Evolutionary conservation across 2,329 filamentous ascomycete genomes (phyloP), one percentile per base, ranked within the genome.

Genomic region (Hymenoscyphus scutula): DNA sequence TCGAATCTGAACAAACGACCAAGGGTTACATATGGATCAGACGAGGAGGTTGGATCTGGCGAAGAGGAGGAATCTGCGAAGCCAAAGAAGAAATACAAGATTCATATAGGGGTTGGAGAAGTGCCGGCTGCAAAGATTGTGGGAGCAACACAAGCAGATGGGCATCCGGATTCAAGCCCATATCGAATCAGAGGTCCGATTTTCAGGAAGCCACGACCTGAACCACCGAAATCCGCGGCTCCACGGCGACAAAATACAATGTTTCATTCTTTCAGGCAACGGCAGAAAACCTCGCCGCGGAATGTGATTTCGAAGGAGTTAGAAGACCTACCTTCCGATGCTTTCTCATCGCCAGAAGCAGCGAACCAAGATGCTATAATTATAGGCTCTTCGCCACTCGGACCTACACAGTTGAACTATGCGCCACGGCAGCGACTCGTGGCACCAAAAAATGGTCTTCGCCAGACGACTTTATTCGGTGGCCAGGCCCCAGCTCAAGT

Each of bases 291-390:
- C 56, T 60, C 60, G 17, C 41, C 30, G 56, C 41, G 17, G 30
- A 57, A 76, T 58, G 76, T 80, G 64, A 70, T 76, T 53, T 70
- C 74, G 7, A 71, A 77, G 61, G 82, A 84, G 59, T 74, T 85
- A 29, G 80, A 78, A 23, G 80, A 82, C 70, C 69, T 85, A 6
- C 82, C 82, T 2, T 83, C 81, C 27, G 82, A 74, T 67, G 68
- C 68, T n/a, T 73, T 71, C 25, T 74, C 72, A 27, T 71, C 71
- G 23, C 69, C 69, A 41, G 72, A 73, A 25, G 59, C 59, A 25
- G 61, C 61, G 25, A 60, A 61, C 30, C 34, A 25, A 38, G 59
- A 65, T 30, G 60, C 64, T 4, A 64, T 69, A 37, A 17, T 64
- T 2, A 64, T 69, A 53, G 65, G 62, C 17, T 72, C 68, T 17